Evolutionary conservation across 1,139 yeast species (phyloP), one percentile per base, ranked within the genome.

Genomic region (Komagataea norvegica): DNA sequence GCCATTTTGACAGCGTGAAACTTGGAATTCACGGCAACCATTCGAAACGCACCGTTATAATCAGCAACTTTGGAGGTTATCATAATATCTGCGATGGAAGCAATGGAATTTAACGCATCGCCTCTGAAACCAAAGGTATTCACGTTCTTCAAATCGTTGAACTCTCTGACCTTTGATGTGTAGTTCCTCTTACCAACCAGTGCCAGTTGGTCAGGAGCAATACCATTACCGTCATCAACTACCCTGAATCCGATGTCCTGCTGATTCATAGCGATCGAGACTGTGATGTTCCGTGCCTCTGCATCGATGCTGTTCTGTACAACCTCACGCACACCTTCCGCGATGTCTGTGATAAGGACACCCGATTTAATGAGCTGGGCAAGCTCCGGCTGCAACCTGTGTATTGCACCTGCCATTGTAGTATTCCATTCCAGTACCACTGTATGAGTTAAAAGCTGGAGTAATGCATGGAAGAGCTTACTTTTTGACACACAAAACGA

Each of bases 291-390:
- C 0, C 63, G 52, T 1, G 86, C 76, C 0, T 60, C 57, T 0
- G 84, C 77, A 55, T 80, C 87, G 2, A 77, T 49, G 31, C 76
- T 59, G 49, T 76, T 76, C 36, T 68, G 70, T 6, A 77, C 45
- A 11, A 76, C 46, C 44, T 70, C 77, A 24, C 61, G 48, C 3
- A 73, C 49, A 11, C 66, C 74, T 11, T 58, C 55, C 1, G 53
- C 33, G 2, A 59, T 29, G 0, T 59, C 54, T 1, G 53, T 44
- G 4, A 58, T 47, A 11, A 51, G 40, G 3, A 45, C 45, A 26
- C 60, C 62, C 1, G 66, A 57, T 37, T 45, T 52, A 22, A 40
- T 32, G 19, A 22, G 36, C 3, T 16, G 26, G n/a, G 42, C 29
- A 13, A 36, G 19, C 10, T 17, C 11, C 7, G 35, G 18, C 15